A percentile compares a stretch with the other conserved stretches of the same genome.
phyloP scores from a whole-genome alignment of 805 yeast genomes.

The Cyberlindnera americana region DNA sequence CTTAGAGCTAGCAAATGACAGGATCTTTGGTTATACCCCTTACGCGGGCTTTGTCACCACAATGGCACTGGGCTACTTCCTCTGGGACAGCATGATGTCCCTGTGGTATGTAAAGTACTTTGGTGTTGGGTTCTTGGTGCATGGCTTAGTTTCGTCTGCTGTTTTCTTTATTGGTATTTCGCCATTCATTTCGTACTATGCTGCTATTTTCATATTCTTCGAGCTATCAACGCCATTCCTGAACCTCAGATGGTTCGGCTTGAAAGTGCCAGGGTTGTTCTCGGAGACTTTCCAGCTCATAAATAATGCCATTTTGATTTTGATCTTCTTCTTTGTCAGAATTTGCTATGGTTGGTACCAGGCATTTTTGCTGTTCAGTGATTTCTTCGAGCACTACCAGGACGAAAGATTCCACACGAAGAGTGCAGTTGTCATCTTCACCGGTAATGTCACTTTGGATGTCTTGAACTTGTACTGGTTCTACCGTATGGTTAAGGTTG shows the following conservation, averaged over 20 bases:
- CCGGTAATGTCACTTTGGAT: constrained; percentile 55
- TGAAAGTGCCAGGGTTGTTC: constrained; percentile 63
- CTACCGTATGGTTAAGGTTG: constrained; percentile 66
- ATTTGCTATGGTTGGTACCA: constrained; percentile 78
- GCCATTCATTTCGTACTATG: constrained; percentile 70
- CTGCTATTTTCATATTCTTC: constrained; percentile 70
- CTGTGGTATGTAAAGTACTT: constrained; percentile 50
- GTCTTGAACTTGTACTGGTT: constrained; percentile 74
- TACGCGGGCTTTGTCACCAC: constrained; percentile 67
- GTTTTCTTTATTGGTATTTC: constrained; percentile 59
- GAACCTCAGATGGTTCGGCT: constrained; percentile 79
- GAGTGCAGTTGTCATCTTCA: constrained; percentile 30
- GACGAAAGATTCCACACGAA: constrained; percentile 43
- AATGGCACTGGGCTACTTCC: constrained; percentile 69
- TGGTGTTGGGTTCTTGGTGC: constrained; percentile 72
- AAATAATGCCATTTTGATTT: constrained; percentile 64
- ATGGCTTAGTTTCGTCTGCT: constrained; percentile 69
- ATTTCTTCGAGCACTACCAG: constrained; percentile 36
- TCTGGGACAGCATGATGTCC: constrained; percentile 79
- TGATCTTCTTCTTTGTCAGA: constrained; percentile 64
- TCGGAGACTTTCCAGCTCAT: constrained; percentile 45
- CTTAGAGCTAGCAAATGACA: constrained; percentile 40
- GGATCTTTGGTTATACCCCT: constrained; percentile 61
- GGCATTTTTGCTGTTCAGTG: constrained; percentile 43
- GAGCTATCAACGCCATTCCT: constrained; percentile 87